phyloP scores from a whole-genome alignment of 768 basidiomycete genomes.

The Astraeus odoratus region DNA sequence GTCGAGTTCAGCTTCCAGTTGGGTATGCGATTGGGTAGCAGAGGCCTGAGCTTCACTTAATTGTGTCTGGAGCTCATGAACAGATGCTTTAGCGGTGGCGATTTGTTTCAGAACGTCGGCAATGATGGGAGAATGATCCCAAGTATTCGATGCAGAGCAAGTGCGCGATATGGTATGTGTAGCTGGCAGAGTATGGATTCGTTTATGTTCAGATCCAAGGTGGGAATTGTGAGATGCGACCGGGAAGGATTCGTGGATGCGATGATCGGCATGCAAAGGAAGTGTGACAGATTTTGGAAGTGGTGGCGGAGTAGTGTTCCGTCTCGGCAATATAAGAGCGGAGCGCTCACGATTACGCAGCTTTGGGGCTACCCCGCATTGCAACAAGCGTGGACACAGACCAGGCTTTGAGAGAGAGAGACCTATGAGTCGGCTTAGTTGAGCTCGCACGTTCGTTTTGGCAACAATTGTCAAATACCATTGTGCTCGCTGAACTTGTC shows the following conservation, averaged over 20 bases:
- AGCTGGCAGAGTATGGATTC: constrained; percentile 22
- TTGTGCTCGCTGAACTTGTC: constrained; percentile 64
- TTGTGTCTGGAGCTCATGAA: constrained; percentile 64
- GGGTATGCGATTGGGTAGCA: constrained; percentile 52
- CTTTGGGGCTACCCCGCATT: constrained; percentile 47
- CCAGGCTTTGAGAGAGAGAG: constrained; percentile 47
- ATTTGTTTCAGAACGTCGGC: constrained; percentile 75
- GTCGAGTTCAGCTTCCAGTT: constrained; percentile 69
- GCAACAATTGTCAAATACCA: constrained; percentile 33
- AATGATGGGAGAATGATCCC: constrained; percentile 64
- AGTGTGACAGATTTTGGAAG: constrained; percentile 77
- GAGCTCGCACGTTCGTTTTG: background rate
- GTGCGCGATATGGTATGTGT: constrained; percentile 18
- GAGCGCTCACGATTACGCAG: constrained; percentile 52
- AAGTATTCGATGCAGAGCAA: constrained; percentile 18
- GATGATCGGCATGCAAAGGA: constrained; percentile 58
- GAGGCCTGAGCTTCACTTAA: constrained; percentile 52
- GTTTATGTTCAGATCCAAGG: constrained; percentile 18
- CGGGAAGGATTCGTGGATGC: constrained; percentile 22
- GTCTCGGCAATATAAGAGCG: constrained; percentile 31
- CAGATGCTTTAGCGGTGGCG: constrained; percentile 48
- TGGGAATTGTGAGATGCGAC: constrained; percentile 18
- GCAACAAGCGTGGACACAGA: constrained; percentile 35
- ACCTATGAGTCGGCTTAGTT: constrained; percentile 26
- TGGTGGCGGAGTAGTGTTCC: constrained; percentile 76